Evolutionary conservation across 805 yeast genomes (phyloP), one percentile per base, ranked within the genome.

Genomic region (Wickerhamiella bombiphila): DNA sequence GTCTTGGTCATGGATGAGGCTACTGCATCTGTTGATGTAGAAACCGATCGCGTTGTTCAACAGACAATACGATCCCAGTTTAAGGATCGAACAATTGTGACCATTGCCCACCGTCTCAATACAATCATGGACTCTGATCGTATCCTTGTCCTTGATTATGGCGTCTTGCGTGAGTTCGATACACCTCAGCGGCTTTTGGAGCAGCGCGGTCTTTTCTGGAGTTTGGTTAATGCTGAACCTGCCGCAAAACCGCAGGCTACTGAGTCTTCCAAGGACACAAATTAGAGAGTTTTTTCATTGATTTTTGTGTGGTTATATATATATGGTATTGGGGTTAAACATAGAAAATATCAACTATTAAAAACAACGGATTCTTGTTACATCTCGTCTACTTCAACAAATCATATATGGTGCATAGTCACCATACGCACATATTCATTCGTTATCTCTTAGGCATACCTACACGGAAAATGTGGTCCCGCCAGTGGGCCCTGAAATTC

Each of bases 51-150:
- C 45, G 64, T 80, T 40, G 72, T 80, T 29, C 93, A 80, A 59
- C 71, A 75, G 45, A 80, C 93, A 0, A 80, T 81, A 35, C 64
- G 88, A 40, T 52, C 59, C 2, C 75, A 71, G 47, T 81, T 81
- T 54, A 64, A 58, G 28, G 71, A 76, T 39, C 68, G 76, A 48
- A 82, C 93, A 0, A 80, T 82, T 44, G 56, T 81, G 45, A 80
- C 93, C 0, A 82, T 81, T 51, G 94, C 94, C 0, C 94, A 81
- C 54, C 68, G 93, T 48, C 62, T 81, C 35, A 81, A 80, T 47
- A 80, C 93, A 0, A 73, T 81, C 36, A 59, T 80, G 70, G 91
- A 81, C 50, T 74, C 77, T 45, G 93, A 82, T 51, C 67, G 69
- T 42, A 76, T 82, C 17, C 58, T 81, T 40, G 82, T 79, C 1